phyloP scores from a whole-genome alignment of 495 filamentous ascomycete genomes.

The Recurvomyces mirabilis region DNA sequence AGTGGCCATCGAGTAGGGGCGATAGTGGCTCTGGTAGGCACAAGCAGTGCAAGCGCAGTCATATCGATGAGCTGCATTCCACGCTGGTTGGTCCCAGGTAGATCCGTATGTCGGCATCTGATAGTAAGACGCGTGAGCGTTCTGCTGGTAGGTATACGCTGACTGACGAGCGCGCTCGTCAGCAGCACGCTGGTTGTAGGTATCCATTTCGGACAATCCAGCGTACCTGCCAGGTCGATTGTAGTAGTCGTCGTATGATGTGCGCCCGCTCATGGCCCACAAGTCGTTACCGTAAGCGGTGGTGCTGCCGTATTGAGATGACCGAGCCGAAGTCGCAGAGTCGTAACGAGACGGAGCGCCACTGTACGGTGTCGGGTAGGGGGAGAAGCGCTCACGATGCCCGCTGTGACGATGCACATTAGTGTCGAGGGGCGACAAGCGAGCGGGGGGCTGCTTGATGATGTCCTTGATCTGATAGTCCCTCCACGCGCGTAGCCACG shows the following conservation, averaged over 20 bases:
- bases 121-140: conserved; percentile 17
- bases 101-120: conserved; percentile 22
- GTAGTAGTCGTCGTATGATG: conserved; percentile 34
- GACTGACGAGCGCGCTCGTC: conserved; percentile 28
- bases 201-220: conserved; percentile 29
- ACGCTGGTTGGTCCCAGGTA: conserved; percentile 24
- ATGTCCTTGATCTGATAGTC: conserved; percentile 59
- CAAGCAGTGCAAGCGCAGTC: conserved; percentile 64
- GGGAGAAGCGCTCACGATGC: conserved; percentile 14
- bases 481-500: conserved; percentile 78
- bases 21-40: conserved; percentile 41
- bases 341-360: conserved; percentile 17
- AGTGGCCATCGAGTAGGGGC: conserved; percentile 52
- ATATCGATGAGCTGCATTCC: conserved; percentile 35
- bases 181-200: conserved; percentile 37
- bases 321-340: conserved; percentile 21
- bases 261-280: conserved; percentile 48
- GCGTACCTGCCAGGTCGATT: conserved; percentile 27
- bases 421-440: conserved; percentile 61
- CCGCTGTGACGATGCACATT: conserved; percentile 39
- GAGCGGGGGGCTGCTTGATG: conserved; percentile 32
- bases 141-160: conserved; percentile 19
- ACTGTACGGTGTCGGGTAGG: conserved; percentile 33
- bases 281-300: conserved; percentile 28
- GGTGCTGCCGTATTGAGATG: conserved; percentile 36